Evolutionary conservation across 2,329 filamentous ascomycete species (phyloP), one percentile per base, ranked within the genome.

Genomic region (Colletotrichum coccodes): DNA sequence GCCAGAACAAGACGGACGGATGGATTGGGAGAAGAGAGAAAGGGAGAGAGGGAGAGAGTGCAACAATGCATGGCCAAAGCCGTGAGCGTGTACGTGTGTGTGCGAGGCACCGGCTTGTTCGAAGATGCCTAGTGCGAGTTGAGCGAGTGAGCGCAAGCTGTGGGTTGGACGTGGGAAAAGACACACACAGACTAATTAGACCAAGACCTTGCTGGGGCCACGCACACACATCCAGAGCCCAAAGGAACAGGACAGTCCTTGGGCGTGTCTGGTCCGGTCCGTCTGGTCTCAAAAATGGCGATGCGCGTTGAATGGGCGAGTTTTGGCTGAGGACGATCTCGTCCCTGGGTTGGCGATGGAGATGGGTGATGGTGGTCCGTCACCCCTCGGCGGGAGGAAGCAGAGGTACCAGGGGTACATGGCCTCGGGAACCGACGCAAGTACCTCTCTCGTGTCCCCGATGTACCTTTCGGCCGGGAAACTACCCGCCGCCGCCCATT

Each of bases 231-330:
- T 32, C 40, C 40, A 26, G 40, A 32, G 34, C n/a, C n/a, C 32
- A 47, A 32, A 44, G 32, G 30, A 46, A n/a, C 21, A 52, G 54
- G 14, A 34, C 26, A 36, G 42, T 42, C 40, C 34, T 38, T 57
- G 50, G n/a, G n/a, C n/a, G n/a, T n/a, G 60, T 52, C 42, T 64
- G 40, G 18, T 47, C 32, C 14, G 60, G 47, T 12, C 42, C 21
- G 64, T 36, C 64, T 60, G 61, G 65, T 60, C 65, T 57, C 64
- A 54, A 47, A 36, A 63, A 62, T 49, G 42, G 53, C n/a, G 50
- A 57, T 42, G 63, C 44, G 38, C 44, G 30, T 53, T 60, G 42
- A 49, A 49, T 30, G 21, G 57, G 49, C n/a, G 30, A 32, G 30
- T 57, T 58, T 60, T 60, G 50, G 64, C 59, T 44, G 64, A 63